These are phyloP conservation scores for Metahyphopichia silvanorum DNA, from an alignment of 805 yeast species.

Conservation along the genomic window DNA sequence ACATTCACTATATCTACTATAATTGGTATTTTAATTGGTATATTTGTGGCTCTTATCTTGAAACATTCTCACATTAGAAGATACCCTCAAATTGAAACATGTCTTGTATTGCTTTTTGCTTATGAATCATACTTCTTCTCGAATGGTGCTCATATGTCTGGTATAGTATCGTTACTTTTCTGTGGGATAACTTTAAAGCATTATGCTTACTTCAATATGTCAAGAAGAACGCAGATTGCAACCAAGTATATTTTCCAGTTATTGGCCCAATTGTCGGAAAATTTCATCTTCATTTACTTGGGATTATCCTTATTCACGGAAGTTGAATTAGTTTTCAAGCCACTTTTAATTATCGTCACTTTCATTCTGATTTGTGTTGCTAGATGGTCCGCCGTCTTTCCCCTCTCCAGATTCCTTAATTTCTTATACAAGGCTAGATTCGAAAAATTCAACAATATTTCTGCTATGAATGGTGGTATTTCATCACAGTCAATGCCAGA, in stretches of 20 bases:
- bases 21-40: conserved; percentile 86
- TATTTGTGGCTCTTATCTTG: conserved; percentile 81
- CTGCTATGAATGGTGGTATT: conserved; percentile 36
- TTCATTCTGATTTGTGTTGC: conserved; percentile 89
- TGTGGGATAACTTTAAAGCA: conserved; percentile 97
- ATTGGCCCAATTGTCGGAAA: conserved; percentile 92
- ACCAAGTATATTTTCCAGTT: conserved; percentile 92
- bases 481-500: conserved; percentile 53
- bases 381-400: conserved; percentile 97
- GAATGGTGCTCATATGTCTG: conserved; percentile 99
- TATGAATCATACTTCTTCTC: conserved; percentile 97
- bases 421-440: conserved; percentile 66
- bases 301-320: conserved; percentile 95
- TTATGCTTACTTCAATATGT: conserved; percentile 96
- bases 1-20: conserved; percentile 87
- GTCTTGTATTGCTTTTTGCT: conserved; percentile 84
- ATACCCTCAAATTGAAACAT: conserved; percentile 96
- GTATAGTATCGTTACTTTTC: conserved; percentile 89
- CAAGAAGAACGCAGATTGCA: conserved; percentile 94
- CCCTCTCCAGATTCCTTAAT: conserved; percentile 80
- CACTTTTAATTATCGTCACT: conserved; percentile 85
- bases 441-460: conserved; percentile 32
- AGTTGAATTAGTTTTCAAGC: conserved; percentile 92
- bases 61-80: conserved; percentile 92
- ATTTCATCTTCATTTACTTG: conserved; percentile 91